Evolutionary conservation across 2,329 filamentous ascomycete species (phyloP).

Genomic region (Diaporthe longicolla): DNA sequence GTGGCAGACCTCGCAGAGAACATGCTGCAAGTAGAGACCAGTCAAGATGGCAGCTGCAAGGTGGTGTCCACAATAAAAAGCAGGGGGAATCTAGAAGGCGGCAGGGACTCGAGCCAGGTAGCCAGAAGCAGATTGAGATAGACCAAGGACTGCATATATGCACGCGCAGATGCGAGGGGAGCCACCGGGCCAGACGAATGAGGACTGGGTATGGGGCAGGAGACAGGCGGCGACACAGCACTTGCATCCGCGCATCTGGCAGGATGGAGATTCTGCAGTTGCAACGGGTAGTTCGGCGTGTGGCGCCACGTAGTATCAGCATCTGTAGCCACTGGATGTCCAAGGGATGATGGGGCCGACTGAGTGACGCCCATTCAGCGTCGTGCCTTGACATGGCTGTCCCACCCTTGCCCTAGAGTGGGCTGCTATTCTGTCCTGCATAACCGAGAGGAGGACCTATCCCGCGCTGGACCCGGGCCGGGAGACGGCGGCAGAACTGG

Average conservation of each 20-base stretch:
- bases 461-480: constrained; percentile 21
- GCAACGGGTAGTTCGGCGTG: neutral
- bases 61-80: neutral
- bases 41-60: neutral
- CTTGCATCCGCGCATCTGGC: neutral
- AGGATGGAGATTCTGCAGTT: constrained; percentile 22
- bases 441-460: constrained; percentile 23
- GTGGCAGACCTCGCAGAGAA: neutral
- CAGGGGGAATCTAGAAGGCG: neutral
- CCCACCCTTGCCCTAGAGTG: constrained; percentile 17
- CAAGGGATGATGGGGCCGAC: neutral
- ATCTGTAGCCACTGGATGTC: neutral
- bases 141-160: neutral
- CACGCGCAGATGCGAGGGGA: neutral
- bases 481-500: constrained; percentile 29
- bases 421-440: constrained; percentile 1
- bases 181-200: neutral
- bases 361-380: neutral
- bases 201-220: neutral
- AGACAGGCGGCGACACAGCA: neutral
- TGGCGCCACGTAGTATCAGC: constrained; percentile 24
- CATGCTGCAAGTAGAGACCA: neutral
- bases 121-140: constrained; percentile 1
- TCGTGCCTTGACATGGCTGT: constrained; percentile 8
- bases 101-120: neutral